Conservation (phyloP, 2,329 filamentous ascomycete species). For the Aspergillus ochraceus region DNA sequence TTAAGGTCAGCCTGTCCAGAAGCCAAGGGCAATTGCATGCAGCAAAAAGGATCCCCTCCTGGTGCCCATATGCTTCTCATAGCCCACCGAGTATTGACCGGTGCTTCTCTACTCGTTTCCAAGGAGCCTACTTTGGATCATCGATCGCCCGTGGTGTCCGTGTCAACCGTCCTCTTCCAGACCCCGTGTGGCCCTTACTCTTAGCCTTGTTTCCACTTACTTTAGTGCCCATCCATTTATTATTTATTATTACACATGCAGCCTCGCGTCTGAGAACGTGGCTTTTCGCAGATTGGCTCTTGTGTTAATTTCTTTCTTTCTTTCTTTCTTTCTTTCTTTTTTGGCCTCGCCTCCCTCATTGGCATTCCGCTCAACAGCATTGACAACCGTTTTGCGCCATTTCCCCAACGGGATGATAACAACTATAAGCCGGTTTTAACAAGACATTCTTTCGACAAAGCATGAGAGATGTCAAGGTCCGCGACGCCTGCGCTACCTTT, state of each 20-base stretch:
- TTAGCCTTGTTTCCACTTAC: conserved; percentile 4
- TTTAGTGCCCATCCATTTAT: conserved; percentile 2
- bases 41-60: background rate
- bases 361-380: background rate
- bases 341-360: background rate
- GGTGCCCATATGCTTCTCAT: background rate
- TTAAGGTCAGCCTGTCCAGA: background rate
- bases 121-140: background rate
- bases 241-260: conserved; percentile 14
- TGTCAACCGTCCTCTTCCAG: background rate
- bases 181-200: background rate
- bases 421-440: conserved; percentile 18
- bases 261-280: conserved; percentile 33
- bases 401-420: conserved; percentile 28
- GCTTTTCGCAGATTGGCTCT: conserved; percentile 14
- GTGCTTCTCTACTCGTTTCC: background rate
- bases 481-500: conserved; percentile 59
- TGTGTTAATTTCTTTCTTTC: conserved; percentile 2
- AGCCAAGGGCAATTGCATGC: background rate
- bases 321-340: background rate
- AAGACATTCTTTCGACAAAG: conserved; percentile 23
- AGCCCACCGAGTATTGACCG: background rate
- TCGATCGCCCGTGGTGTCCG: background rate
- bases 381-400: background rate
- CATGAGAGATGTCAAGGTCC: conserved; percentile 63